phyloP scores from a whole-genome alignment of 2,329 filamentous ascomycete species.

The Colletotrichum gigasporum region DNA sequence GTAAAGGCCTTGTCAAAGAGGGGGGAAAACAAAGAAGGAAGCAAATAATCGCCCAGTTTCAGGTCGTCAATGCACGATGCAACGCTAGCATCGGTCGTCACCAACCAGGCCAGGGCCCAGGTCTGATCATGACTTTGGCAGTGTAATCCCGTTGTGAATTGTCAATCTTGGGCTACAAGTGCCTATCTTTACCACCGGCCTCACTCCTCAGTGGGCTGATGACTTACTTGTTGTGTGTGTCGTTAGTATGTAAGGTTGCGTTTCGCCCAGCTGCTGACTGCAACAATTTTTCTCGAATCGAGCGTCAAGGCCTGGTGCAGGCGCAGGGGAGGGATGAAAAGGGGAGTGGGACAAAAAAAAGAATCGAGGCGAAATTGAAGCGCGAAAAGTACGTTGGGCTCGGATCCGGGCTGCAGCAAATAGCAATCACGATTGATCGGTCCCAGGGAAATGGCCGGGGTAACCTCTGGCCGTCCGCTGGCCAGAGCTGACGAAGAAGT shows the following conservation, averaged over 20 bases:
- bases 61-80: conserved; percentile 13
- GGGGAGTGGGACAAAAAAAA: neutral
- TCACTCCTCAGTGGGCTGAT: neutral
- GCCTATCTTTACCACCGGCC: neutral
- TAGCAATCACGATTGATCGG: neutral
- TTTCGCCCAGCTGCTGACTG: neutral
- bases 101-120: neutral
- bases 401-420: neutral
- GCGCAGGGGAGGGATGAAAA: neutral
- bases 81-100: conserved; percentile 16
- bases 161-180: neutral
- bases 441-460: neutral
- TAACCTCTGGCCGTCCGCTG: conserved; percentile 1
- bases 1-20: neutral
- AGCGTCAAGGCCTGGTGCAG: neutral
- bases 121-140: neutral
- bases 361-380: conserved; percentile 13
- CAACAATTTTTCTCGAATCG: neutral
- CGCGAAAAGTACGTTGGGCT: neutral
- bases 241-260: neutral
- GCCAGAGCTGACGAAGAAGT: neutral
- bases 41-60: conserved; percentile 25
- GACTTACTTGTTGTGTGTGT: neutral
- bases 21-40: conserved; percentile 7
- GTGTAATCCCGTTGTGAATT: neutral